Evolutionary conservation across 805 yeast genomes (phyloP).

Genomic region (Henningerozyma blattae): DNA sequence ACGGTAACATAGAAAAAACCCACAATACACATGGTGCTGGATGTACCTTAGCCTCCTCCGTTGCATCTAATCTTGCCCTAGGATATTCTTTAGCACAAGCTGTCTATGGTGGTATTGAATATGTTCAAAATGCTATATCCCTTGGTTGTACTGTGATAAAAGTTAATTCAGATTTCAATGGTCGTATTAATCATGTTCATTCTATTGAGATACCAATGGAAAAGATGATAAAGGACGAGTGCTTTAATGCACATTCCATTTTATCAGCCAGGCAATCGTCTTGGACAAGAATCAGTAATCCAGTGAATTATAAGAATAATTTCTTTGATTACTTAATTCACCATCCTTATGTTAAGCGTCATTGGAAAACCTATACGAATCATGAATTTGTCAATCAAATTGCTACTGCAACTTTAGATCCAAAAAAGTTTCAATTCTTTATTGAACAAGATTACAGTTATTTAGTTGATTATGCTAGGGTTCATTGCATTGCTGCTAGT

Average conservation of each 20-base stretch:
- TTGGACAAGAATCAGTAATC: constrained; percentile 1
- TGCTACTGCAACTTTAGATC: constrained; percentile 39
- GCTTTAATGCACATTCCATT: constrained; percentile 18
- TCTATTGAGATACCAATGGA: constrained; percentile 25
- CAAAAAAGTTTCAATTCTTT: constrained; percentile 39
- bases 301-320: constrained; percentile 4
- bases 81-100: constrained; percentile 37
- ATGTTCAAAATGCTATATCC: constrained; percentile 53
- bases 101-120: constrained; percentile 45
- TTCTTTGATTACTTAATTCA: constrained; percentile 38
- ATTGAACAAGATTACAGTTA: constrained; percentile 54
- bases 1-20: constrained; percentile 35
- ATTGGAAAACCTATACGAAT: constrained; percentile 46
- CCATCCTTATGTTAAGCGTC: constrained; percentile 42
- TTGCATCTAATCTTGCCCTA: constrained; percentile 62
- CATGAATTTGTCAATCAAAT: constrained; percentile 53
- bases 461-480: constrained; percentile 50
- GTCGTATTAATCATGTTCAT: constrained; percentile 64
- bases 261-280: constrained; percentile 2
- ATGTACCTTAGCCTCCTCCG: constrained; percentile 73
- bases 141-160: constrained; percentile 26
- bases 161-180: constrained; percentile 40
- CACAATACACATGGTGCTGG: constrained; percentile 80
- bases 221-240: constrained; percentile 23
- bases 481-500: constrained; percentile 52